These are phyloP conservation scores for Trametes hirsuta DNA, from an alignment of 1,284 basidiomycete species.

Conservation along the genomic window DNA sequence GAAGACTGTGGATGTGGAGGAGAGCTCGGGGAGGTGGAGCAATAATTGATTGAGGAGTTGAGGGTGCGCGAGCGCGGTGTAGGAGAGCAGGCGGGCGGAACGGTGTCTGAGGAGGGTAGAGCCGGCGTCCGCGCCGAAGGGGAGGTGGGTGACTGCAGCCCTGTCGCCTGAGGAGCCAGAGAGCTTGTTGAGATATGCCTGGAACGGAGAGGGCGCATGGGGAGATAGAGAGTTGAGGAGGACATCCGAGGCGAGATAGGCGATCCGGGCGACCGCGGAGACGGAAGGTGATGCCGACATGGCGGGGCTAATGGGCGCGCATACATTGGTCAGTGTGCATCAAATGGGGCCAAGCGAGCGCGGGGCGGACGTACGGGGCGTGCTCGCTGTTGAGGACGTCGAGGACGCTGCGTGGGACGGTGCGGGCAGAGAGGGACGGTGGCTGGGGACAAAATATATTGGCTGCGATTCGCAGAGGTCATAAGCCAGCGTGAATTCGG, in stretches of 20 bases:
- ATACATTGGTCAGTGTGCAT: conserved; percentile 13
- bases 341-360: background rate
- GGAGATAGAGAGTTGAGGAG: conserved; percentile 60
- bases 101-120: conserved; percentile 48
- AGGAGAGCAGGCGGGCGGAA: conserved; percentile 50
- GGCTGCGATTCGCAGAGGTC: conserved; percentile 9
- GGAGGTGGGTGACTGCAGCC: conserved; percentile 43
- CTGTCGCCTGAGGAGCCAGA: conserved; percentile 18
- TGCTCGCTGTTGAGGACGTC: background rate
- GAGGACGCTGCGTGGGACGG: conserved; percentile 15
- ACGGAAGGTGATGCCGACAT: conserved; percentile 36
- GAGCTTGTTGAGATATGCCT: conserved; percentile 22
- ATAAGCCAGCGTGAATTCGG: conserved; percentile 22
- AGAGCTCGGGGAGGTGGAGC: conserved; percentile 60
- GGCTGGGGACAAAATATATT: conserved; percentile 22
- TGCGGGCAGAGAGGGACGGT: conserved; percentile 1
- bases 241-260: conserved; percentile 68
- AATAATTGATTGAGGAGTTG: conserved; percentile 56
- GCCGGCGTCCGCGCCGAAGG: conserved; percentile 63
- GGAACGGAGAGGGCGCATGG: conserved; percentile 41
- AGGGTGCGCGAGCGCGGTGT: conserved; percentile 49
- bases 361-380: conserved; percentile 4
- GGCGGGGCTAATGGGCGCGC: conserved; percentile 9
- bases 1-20: conserved; percentile 55
- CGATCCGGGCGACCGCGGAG: conserved; percentile 64